phyloP scores from a whole-genome alignment of 2,329 filamentous ascomycete species.

The Bretziella fagacearum region DNA sequence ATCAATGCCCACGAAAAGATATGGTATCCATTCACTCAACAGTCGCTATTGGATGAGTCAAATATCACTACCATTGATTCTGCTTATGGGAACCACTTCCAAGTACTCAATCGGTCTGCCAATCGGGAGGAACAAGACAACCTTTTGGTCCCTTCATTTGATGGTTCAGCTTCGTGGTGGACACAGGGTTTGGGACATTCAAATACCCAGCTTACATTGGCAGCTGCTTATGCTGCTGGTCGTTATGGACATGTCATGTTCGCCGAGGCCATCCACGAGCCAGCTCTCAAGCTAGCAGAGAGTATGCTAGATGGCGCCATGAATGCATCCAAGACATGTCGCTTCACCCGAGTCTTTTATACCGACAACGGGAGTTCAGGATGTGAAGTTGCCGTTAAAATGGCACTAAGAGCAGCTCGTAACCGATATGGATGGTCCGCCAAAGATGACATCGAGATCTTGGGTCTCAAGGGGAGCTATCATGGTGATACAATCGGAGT shows the following conservation, averaged over 20 bases:
- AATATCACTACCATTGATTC: conserved; percentile 65
- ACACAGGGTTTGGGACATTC: conserved; percentile 74
- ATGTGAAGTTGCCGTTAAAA: conserved; percentile 70
- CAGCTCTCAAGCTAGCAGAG: conserved; percentile 53
- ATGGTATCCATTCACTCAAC: conserved; percentile 82
- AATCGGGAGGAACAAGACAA: conserved; percentile 17
- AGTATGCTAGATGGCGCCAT: conserved; percentile 39
- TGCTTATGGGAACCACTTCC: conserved; percentile 62
- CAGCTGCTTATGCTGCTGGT: conserved; percentile 65
- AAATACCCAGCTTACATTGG: conserved; percentile 52
- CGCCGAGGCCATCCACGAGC: conserved; percentile 61
- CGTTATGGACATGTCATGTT: conserved; percentile 85
- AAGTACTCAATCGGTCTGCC: conserved; percentile 28
- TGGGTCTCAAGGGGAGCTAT: conserved; percentile 66
- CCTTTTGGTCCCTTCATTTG: conserved; percentile 50
- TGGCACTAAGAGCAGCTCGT: conserved; percentile 56
- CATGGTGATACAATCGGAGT: conserved; percentile 79
- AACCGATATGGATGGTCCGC: conserved; percentile 49
- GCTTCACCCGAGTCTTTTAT: conserved; percentile 58
- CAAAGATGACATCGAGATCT: conserved; percentile 41
- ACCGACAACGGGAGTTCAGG: conserved; percentile 74
- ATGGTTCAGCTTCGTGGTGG: conserved; percentile 83
- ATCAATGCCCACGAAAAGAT: conserved; percentile 45
- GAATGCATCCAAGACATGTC: conserved; percentile 31
- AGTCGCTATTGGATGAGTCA: conserved; percentile 41